These are phyloP conservation scores for Paraphoma sp. DNA, from an alignment of 2,329 filamentous ascomycete species.

Conservation along the genomic window DNA sequence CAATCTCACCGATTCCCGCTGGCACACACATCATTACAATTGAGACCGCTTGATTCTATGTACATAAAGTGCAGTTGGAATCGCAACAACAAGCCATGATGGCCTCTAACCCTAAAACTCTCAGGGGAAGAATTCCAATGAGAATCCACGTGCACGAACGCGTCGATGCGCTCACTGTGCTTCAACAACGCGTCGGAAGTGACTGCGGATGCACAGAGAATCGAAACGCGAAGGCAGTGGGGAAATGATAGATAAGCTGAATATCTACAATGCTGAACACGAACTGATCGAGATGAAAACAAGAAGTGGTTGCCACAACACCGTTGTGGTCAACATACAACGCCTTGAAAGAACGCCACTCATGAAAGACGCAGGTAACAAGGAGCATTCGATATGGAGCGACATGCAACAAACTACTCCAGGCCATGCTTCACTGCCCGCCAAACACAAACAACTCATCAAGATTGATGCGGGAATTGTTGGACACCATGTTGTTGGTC, in stretches of 20 bases:
- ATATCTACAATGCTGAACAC: neutral
- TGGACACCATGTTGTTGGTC: neutral
- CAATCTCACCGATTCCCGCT: no score
- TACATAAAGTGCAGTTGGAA: no score
- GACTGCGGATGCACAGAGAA: neutral
- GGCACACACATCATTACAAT: no score
- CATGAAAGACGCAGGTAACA: neutral
- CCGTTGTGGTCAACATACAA: neutral
- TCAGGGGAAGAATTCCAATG: no score
- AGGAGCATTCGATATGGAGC: neutral
- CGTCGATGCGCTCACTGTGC: no score
- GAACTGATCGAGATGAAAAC: neutral
- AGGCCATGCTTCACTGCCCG: no score
- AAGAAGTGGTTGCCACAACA: neutral
- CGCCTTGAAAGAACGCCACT: neutral
- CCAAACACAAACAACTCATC: neutral
- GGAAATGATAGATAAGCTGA: neutral
- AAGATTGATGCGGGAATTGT: neutral
- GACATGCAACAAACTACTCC: neutral
- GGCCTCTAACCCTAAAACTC: no score
- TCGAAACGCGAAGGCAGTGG: neutral
- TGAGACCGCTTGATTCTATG: no score
- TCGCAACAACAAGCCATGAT: no score
- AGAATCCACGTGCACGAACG: no score
- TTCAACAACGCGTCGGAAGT: neutral